These are phyloP conservation scores for Trichoderma oligosporum DNA, from an alignment of 2,329 filamentous ascomycete species.

Conservation along the genomic window DNA sequence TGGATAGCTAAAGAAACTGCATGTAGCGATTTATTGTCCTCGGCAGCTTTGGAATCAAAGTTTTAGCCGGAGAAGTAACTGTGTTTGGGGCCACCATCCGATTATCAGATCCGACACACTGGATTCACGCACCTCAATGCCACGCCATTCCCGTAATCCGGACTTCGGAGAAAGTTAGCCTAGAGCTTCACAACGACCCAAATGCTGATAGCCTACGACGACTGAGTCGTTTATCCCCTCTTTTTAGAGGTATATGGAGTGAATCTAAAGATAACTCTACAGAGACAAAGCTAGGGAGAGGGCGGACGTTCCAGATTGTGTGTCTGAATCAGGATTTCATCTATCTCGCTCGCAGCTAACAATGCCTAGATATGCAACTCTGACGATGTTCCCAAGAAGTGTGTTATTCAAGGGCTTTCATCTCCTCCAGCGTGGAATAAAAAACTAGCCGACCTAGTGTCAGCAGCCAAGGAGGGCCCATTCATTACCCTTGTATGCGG, in stretches of 20 bases:
- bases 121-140: slow-evolving; percentile 64
- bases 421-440: slow-evolving; percentile 60
- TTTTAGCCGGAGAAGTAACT: slow-evolving; percentile 59
- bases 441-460: slow-evolving; percentile 47
- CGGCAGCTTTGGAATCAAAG: slow-evolving; percentile 63
- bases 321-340: slow-evolving; percentile 20
- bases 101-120: slow-evolving; percentile 44
- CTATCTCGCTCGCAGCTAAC: slow-evolving; percentile 24
- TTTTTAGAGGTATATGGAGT: slow-evolving; percentile 66
- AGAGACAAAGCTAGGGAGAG: slow-evolving; percentile 14
- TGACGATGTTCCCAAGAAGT: slow-evolving; percentile 48
- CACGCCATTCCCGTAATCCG: slow-evolving; percentile 66
- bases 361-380: slow-evolving; percentile 49
- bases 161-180: slow-evolving; percentile 44
- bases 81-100: slow-evolving; percentile 62
- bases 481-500: slow-evolving; percentile 59
- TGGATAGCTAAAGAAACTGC: neutral
- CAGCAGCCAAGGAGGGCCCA: slow-evolving; percentile 33
- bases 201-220: slow-evolving; percentile 46
- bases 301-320: slow-evolving; percentile 50
- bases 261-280: slow-evolving; percentile 30
- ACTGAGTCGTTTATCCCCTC: slow-evolving; percentile 59
- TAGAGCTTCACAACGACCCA: slow-evolving; percentile 56
- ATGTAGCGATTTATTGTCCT: slow-evolving; percentile 57
- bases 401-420: slow-evolving; percentile 50